Evolutionary conservation across 371 early-diverging fungal species (phyloP).

Genomic region (Mortierella sp.): DNA sequence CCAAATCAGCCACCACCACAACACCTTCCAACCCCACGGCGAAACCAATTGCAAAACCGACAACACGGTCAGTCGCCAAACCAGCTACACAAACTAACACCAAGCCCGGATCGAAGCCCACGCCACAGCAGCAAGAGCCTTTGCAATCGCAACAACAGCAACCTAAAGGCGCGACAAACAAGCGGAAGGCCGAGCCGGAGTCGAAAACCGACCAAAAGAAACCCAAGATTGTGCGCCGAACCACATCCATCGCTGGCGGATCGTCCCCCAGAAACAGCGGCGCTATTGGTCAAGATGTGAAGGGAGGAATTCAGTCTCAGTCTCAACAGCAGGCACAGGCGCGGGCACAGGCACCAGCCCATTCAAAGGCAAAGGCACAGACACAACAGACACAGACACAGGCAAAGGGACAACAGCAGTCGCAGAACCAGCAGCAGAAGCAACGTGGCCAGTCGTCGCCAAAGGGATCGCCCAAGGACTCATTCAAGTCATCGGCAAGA

Average conservation of each 20-base stretch:
- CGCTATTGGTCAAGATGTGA: slow-evolving; percentile 13
- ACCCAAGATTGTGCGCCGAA: slow-evolving; percentile 43
- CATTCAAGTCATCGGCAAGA: background rate
- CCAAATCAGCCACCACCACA: slow-evolving; percentile 9
- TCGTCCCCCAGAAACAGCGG: slow-evolving; percentile 29
- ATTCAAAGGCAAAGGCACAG: background rate
- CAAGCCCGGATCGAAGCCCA: slow-evolving; percentile 9
- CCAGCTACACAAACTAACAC: slow-evolving; percentile 6
- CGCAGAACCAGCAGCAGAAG: slow-evolving; percentile 23
- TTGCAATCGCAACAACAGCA: slow-evolving; percentile 16
- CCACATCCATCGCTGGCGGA: slow-evolving; percentile 18
- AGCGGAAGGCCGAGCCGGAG: slow-evolving; percentile 42
- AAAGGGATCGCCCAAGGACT: background rate
- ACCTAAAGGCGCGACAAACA: slow-evolving; percentile 18
- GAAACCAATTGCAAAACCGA: background rate
- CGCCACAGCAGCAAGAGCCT: slow-evolving; percentile 25
- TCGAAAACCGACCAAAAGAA: slow-evolving; percentile 23
- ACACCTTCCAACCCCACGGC: background rate
- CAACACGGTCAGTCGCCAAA: background rate
- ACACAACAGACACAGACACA: background rate
- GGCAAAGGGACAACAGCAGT: background rate
- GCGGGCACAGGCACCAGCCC: slow-evolving; percentile 3
- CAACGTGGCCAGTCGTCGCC: background rate
- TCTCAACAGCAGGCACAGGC: slow-evolving; percentile 9
- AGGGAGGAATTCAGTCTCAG: slow-evolving; percentile 5